A percentile compares a stretch with the other conserved stretches of the same genome.
phyloP scores from a whole-genome alignment of 169 alveolate species.

The Babesia bigemina region DNA sequence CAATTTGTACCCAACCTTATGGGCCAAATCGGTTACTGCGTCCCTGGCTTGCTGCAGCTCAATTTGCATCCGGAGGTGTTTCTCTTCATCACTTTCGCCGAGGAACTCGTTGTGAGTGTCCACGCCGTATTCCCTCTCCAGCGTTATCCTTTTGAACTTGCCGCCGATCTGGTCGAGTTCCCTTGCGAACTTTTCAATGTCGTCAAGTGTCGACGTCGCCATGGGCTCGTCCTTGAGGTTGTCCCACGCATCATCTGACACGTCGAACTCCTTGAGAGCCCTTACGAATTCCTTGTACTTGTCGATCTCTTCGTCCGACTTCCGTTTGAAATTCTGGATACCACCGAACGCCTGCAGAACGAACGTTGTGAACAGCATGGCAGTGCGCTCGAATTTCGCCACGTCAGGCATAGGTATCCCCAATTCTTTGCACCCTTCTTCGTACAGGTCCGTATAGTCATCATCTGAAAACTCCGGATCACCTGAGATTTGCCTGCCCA shows the following conservation, averaged over 20 bases:
- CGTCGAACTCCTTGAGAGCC: slow-evolving; percentile 13
- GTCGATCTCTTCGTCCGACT: slow-evolving; percentile 21
- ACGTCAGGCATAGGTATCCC: slow-evolving; percentile 38
- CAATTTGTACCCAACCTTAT: slow-evolving; percentile 16
- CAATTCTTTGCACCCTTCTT: slow-evolving; percentile 7
- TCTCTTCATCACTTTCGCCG: slow-evolving; percentile 47
- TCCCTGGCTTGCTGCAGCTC: slow-evolving; percentile 56
- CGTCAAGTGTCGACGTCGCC: slow-evolving; percentile 40
- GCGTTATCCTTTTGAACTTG: slow-evolving; percentile 22
- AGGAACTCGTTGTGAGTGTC: slow-evolving; percentile 30
- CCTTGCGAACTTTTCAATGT: slow-evolving; percentile 31
- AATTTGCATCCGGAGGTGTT: slow-evolving; percentile 23
- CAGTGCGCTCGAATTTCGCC: slow-evolving; percentile 18
- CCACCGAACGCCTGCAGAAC: slow-evolving; percentile 45
- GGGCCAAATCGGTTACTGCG: slow-evolving; percentile 24
- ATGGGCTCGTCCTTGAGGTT: slow-evolving; percentile 34
- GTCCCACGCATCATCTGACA: slow-evolving; percentile 41
- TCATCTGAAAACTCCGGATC: slow-evolving; percentile 29
- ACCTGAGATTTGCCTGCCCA: slow-evolving; percentile 46
- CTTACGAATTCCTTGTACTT: not conserved
- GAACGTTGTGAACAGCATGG: slow-evolving; percentile 47
- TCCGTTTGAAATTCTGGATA: slow-evolving; percentile 31
- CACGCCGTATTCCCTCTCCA: slow-evolving; percentile 47
- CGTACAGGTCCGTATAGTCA: slow-evolving; percentile 36
- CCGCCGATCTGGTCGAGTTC: slow-evolving; percentile 33